phyloP scores from a whole-genome alignment of 352 stramenopile genomes.

The Discostella stelligera region DNA sequence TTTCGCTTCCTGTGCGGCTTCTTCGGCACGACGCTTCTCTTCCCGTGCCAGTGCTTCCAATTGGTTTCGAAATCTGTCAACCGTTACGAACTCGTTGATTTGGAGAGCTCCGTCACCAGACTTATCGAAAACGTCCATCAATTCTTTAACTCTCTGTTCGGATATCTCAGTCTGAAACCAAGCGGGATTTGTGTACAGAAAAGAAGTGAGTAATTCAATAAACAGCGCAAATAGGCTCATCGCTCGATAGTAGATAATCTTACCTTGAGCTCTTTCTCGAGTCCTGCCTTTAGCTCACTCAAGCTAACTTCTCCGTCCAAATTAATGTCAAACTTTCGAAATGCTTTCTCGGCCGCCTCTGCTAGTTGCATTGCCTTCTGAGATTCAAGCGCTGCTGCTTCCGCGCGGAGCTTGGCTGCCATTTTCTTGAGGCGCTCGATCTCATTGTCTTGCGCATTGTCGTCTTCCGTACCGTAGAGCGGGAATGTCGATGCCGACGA shows the following conservation, averaged over 20 bases:
- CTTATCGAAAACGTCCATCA: constrained; percentile 80
- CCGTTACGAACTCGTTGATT: constrained; percentile 71
- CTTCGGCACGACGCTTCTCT: constrained; percentile 61
- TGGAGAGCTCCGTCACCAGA: constrained; percentile 73
- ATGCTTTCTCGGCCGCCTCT: constrained; percentile 57
- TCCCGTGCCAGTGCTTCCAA: constrained; percentile 67
- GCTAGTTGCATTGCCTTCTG: constrained; percentile 66
- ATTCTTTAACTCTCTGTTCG: constrained; percentile 61
- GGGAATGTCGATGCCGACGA: neutral
- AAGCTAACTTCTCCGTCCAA: constrained; percentile 72
- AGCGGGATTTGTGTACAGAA: neutral
- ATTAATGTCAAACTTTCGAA: constrained; percentile 79
- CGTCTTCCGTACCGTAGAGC: constrained; percentile 25
- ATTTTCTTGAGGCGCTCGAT: constrained; percentile 69
- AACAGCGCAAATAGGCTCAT: too few relatives aligned
- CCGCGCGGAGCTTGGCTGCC: constrained; percentile 71
- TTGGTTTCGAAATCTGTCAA: constrained; percentile 73
- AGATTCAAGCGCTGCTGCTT: constrained; percentile 72
- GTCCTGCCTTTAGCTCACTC: constrained; percentile 70
- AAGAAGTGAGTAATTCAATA: too few relatives aligned
- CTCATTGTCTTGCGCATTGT: constrained; percentile 57
- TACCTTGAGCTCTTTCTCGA: constrained; percentile 74
- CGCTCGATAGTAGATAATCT: neutral
- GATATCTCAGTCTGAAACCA: constrained; percentile 54
- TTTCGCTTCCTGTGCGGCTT: constrained; percentile 54